Base-by-base conservation (phyloP, 2,329 filamentous ascomycete species). In the Diaporthe sp. region DNA sequence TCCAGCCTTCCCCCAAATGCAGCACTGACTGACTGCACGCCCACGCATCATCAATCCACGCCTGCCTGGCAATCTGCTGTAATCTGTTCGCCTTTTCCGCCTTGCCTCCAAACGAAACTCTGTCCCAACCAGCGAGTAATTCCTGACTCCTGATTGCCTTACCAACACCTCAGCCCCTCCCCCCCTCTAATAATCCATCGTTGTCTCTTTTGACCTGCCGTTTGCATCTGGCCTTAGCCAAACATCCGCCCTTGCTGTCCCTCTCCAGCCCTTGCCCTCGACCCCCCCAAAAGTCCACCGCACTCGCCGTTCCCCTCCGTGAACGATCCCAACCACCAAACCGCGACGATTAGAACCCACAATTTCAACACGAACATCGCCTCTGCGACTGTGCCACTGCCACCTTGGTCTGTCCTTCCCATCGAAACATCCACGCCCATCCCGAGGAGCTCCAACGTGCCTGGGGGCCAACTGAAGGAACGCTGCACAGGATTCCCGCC, bases 401-500 rank as follows among this genome's bases (percentile, higher is more conserved):
- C 30, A 53, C 44, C 47, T 68, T n/a, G 32, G n/a, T 15, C 47
- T 69, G 15, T 47, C 35, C 44, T 22, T 68, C 22, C 35, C 37
- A 32, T 55, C 61, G 25, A 72, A 35, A 44, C 37, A 39, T 42
- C 70, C 42, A 37, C 35, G 30, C 37, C 44, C 19, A 35, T 35
- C 42, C 4, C 22, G 44, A 9, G n/a, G 51, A 50, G 72, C 42
- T 37, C 27, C 30, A 44, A 35, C 35, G 22, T 61, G 22, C 25
- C 22, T 12, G 39, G 25, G 56, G 25, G 47, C 59, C 35, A 47
- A 39, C 37, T 39, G 72, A 71, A 72, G 74, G 72, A 74, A 42
- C 63, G 27, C 61, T 58, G 68, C 69, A 59, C 53, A 73, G 66
- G 71, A 73, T 73, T 59, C 69, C 58, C 35, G 30, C 70, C 74